phyloP scores from a whole-genome alignment of 2,329 filamentous ascomycete species.

The Didymellaceae sp. region DNA sequence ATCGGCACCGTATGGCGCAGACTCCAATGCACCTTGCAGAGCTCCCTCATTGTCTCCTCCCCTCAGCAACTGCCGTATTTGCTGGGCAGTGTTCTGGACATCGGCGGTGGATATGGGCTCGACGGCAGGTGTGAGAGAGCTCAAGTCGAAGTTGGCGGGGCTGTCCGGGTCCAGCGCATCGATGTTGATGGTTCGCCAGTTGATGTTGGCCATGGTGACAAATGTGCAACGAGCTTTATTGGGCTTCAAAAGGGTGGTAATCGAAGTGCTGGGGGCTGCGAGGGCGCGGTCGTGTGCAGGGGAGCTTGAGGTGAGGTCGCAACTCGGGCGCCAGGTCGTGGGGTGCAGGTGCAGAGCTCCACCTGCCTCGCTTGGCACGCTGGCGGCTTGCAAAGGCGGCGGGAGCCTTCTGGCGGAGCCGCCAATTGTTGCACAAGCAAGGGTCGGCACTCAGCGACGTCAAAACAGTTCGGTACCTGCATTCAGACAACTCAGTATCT shows the following conservation, averaged over 20 bases:
- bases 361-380: constrained; percentile 35
- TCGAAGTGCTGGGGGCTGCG: constrained; percentile 18
- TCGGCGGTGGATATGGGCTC: constrained; percentile 78
- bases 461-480: constrained; percentile 35
- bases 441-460: constrained; percentile 32
- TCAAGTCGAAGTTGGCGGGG: constrained; percentile 86
- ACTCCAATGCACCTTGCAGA: constrained; percentile 82
- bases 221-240: constrained; percentile 16
- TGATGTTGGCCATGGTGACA: constrained; percentile 57
- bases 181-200: constrained; percentile 90
- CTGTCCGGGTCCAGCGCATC: constrained; percentile 91
- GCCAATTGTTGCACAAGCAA: constrained; percentile 43
- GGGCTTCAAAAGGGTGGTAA: constrained; percentile 9
- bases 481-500: constrained; percentile 17
- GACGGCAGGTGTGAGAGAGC: constrained; percentile 78
- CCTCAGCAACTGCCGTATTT: constrained; percentile 86
- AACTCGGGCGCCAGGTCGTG: constrained; percentile 31
- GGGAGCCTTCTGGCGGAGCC: constrained; percentile 25
- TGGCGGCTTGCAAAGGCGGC: constrained; percentile 31
- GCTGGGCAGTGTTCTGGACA: constrained; percentile 76
- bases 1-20: constrained; percentile 72
- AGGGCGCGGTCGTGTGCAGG: constrained; percentile 21
- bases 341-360: constrained; percentile 42
- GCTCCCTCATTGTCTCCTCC: constrained; percentile 89
- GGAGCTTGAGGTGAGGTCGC: constrained; percentile 34